phyloP scores from a whole-genome alignment of 2,329 filamentous ascomycete species.

The Albifimbria verrucaria region DNA sequence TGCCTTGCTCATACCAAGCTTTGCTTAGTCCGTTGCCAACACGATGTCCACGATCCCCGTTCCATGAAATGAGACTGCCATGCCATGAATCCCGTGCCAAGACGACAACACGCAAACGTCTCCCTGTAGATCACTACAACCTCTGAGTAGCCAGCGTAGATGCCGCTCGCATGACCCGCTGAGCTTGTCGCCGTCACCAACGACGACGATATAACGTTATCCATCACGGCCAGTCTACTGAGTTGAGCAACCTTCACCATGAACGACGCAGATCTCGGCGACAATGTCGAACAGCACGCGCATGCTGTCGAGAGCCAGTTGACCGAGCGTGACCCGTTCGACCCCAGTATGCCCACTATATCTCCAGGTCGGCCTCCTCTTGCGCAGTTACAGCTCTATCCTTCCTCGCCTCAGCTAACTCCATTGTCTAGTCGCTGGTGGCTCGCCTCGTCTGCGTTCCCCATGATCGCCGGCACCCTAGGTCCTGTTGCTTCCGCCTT shows the following conservation, averaged over 20 bases:
- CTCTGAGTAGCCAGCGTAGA: too few species aligned
- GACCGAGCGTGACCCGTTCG: conserved; percentile 22
- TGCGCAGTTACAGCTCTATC: not conserved
- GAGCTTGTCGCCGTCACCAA: too few species aligned
- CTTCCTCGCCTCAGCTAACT: not conserved
- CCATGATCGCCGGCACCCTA: conserved; percentile 78
- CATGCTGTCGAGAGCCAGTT: conserved; percentile 22
- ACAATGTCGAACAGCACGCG: conserved; percentile 32
- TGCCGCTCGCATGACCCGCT: too few species aligned
- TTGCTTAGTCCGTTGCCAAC: too few species aligned
- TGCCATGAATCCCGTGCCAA: too few species aligned
- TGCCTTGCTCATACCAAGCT: too few species aligned
- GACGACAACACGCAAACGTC: too few species aligned
- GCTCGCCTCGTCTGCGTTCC: conserved; percentile 64
- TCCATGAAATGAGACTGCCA: too few species aligned
- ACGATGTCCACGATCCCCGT: too few species aligned
- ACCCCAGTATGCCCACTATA: conserved; percentile 37
- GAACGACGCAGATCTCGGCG: conserved; percentile 37
- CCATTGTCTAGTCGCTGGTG: conserved; percentile 53
- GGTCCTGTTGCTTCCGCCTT: conserved; percentile 85
- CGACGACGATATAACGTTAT: conserved; percentile 12
- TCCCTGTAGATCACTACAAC: too few species aligned
- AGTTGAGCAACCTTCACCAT: conserved; percentile 23
- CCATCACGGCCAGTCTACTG: not conserved
- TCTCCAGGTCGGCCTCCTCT: conserved; percentile 35